Evolutionary conservation across 768 basidiomycete genomes (phyloP), one percentile per base, ranked within the genome.

Genomic region (Lactifluus echinatus): DNA sequence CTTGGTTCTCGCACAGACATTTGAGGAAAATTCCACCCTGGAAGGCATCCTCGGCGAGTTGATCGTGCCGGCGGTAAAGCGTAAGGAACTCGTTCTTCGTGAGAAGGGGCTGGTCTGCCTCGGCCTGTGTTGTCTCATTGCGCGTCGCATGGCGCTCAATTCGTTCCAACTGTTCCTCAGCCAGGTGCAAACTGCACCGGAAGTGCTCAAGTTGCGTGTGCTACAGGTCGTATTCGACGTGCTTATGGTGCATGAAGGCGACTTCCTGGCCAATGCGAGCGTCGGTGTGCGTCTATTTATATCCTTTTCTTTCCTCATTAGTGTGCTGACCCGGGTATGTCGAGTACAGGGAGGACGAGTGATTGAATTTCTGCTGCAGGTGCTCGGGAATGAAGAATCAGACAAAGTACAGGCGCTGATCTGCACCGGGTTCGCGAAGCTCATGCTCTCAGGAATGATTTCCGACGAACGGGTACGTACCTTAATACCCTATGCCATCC

Each of bases 31-130:
- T 66, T 82, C 84, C 7, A 84, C 81, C 4, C 70, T 88, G 56
- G 81, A 83, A 57, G 87, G 89, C 26, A 69, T 77, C 21, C 67
- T 82, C 69, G 75, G 89, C 10, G 92, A 97, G 64, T 74, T 99
- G 17, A 91, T 97, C 65, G 81, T 96, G 31, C 95, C 95, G 2
- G 83, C 90, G 4, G 89, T 97, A 43, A 84, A 86, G 66, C 81
- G 90, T 51, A 94, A 94, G 71, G 92, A 95, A 63, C 76, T 89
- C 5, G 75, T 78, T 0, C 76, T 94, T 64, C 78, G 89, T 39
- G 88, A 92, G 69, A 84, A 87, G 68, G 91, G 91, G 1, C 75
- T 93, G 11, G 74, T 89, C 55, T 81, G 83, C 57, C 74, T 96
- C 1, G 92, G 91, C 1, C 73, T 94, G 14, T 92, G 89, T 67